phyloP scores from a whole-genome alignment of 768 basidiomycete species.

The Mycena venus region DNA sequence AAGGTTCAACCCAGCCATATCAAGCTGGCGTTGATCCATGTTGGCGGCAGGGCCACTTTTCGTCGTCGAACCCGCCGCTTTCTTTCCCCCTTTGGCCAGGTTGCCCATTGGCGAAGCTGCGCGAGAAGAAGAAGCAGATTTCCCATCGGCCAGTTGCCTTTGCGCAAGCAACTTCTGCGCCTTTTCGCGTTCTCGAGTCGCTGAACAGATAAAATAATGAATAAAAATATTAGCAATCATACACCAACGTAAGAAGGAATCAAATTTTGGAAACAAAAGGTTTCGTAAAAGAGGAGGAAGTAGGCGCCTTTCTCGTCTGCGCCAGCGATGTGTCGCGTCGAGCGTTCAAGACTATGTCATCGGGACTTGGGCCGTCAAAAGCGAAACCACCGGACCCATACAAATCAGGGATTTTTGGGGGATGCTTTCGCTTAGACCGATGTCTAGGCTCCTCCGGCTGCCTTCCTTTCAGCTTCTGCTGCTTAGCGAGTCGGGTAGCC shows the following conservation, averaged over 20 bases:
- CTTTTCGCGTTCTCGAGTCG: constrained; percentile 85
- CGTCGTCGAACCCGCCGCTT: constrained; percentile 54
- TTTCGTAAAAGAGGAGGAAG: constrained; percentile 31
- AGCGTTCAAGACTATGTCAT: constrained; percentile 88
- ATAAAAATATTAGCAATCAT: constrained; percentile 51
- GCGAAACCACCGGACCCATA: constrained; percentile 61
- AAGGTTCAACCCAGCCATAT: constrained; percentile 83
- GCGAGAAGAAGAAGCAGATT: constrained; percentile 60
- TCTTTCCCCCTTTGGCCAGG: constrained; percentile 59
- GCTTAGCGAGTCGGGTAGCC: constrained; percentile 2
- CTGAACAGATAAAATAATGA: constrained; percentile 64
- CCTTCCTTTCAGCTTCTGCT: constrained; percentile 7
- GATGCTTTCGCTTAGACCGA: constrained; percentile 37
- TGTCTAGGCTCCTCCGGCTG: constrained; percentile 38
- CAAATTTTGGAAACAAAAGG: constrained; percentile 33
- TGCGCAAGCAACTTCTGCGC: constrained; percentile 66
- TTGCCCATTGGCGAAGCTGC: constrained; percentile 59
- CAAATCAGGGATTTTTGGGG: constrained; percentile 51
- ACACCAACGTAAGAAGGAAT: constrained; percentile 39
- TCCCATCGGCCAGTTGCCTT: constrained; percentile 55
- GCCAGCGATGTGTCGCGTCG: constrained; percentile 79
- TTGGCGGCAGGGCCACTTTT: constrained; percentile 34
- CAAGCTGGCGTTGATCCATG: constrained; percentile 72
- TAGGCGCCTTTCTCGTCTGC: constrained; percentile 46
- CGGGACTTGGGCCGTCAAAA: constrained; percentile 91